phyloP scores from a whole-genome alignment of 306 rosid genomes.

The Vigna nakashimae region DNA sequence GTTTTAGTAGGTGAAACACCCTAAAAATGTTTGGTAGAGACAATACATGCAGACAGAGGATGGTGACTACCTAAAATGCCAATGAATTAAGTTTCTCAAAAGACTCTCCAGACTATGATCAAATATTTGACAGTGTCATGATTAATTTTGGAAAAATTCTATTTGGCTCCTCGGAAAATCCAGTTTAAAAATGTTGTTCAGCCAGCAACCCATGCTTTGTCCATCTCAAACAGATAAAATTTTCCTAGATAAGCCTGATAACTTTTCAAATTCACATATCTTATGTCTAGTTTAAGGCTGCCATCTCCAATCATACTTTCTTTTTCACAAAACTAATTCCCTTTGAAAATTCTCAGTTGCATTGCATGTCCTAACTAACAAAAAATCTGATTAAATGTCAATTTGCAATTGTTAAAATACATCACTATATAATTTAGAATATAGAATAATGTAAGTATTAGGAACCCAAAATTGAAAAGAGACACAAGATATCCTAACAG shows the following conservation, averaged over 20 bases:
- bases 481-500: no score
- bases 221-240: constrained; percentile 14
- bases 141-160: constrained; percentile 14
- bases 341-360: not conserved
- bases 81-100: constrained; percentile 10
- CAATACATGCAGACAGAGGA: not conserved
- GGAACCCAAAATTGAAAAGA: no score
- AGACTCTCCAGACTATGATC: not conserved
- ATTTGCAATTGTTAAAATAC: constrained; percentile 10
- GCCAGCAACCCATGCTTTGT: constrained; percentile 13
- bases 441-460: constrained; percentile 4
- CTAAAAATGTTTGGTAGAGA: not conserved
- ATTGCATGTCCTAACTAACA: not conserved
- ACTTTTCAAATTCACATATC: constrained; percentile 1
- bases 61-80: not conserved
- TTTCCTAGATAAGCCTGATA: constrained; percentile 20
- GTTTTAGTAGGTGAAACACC: constrained; percentile 1
- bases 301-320: not conserved
- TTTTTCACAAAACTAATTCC: constrained; percentile 23
- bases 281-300: not conserved
- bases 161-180: constrained; percentile 11
- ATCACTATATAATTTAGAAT: constrained; percentile 15
- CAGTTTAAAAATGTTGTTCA: constrained; percentile 4
- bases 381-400: constrained; percentile 21
- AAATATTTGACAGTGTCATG: constrained; percentile 12